phyloP scores from a whole-genome alignment of 1,284 basidiomycete species.

The Puccinia horiana region DNA sequence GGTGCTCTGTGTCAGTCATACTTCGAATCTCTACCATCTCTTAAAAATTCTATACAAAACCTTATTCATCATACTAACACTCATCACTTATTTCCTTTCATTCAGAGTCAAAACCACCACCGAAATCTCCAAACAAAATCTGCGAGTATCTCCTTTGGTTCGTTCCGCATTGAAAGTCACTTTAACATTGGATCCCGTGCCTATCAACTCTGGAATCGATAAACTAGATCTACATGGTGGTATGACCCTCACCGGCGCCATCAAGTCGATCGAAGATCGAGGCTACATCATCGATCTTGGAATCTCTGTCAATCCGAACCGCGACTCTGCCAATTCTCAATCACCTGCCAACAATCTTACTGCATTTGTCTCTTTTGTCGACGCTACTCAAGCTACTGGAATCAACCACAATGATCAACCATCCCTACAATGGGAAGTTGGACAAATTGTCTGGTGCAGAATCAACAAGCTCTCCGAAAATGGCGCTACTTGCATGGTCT shows the following conservation, averaged over 20 bases:
- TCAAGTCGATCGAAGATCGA: constrained; percentile 89
- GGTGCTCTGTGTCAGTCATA: constrained; percentile 73
- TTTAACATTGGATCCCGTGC: constrained; percentile 78
- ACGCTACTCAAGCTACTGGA: constrained; percentile 46
- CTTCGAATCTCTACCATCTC: constrained; percentile 58
- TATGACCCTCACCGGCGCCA: constrained; percentile 73
- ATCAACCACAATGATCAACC: constrained; percentile 64
- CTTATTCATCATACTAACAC: constrained; percentile 55
- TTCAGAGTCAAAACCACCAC: constrained; percentile 65
- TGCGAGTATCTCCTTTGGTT: constrained; percentile 58
- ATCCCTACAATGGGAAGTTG: constrained; percentile 68
- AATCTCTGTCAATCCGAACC: constrained; percentile 63
- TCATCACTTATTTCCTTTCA: constrained; percentile 64
- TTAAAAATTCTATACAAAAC: constrained; percentile 11
- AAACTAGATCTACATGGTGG: constrained; percentile 76
- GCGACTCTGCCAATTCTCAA: constrained; percentile 52
- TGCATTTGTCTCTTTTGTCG: constrained; percentile 49
- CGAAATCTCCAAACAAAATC: constrained; percentile 56
- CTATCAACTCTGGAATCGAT: constrained; percentile 78
- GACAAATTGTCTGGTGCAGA: constrained; percentile 68
- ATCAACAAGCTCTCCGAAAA: constrained; percentile 70
- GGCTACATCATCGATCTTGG: constrained; percentile 90
- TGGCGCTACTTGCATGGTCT: constrained; percentile 69
- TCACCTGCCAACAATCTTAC: constrained; percentile 52
- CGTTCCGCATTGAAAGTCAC: constrained; percentile 79